Evolutionary conservation across 257 asterid genomes (phyloP), one percentile per base, ranked within the genome.

Genomic region (Schizonepeta tenuifolia): DNA sequence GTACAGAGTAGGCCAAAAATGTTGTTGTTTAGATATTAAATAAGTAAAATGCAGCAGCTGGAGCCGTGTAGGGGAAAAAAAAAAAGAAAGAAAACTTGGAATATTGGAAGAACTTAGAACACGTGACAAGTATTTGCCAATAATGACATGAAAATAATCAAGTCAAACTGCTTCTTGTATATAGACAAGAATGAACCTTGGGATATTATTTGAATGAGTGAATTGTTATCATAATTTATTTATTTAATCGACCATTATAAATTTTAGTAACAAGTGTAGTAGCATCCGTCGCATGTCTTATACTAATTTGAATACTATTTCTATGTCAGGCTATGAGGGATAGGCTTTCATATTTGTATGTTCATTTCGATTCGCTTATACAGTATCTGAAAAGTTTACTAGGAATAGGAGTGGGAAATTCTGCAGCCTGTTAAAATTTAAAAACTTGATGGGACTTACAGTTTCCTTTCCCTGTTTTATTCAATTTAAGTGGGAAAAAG

Each of bases 251-350:
- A 24, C 14, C 46, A 43, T n/a, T 54, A 41, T 41, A 67, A 60
- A 38, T 15, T 61, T 50, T 49, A 72, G 50, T 53, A 53, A 26
- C 13, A 26, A 35, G 22, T 41, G 14, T 46, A 17, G 14, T 46
- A 17, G 22, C 47, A 14, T 63, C 56, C 61, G 47, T 65, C 71
- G 69, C 13, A 20, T 44, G 46, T 22, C 36, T 36, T 62, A 62
- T 46, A n/a, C n/a, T n/a, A 67, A 9, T 76, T 68, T 43, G 50
- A 61, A 67, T 51, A 53, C 33, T 54, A 28, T 56, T 35, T 65
- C 57, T 71, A 22, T 31, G 50, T 22, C 61, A 55, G 56, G 62
- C 55, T 55, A 54, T 18, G 64, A 69, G 61, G 28, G 33, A 17
- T 18, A 63, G 12, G 59, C 47, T 49, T 44, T 56, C 66, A 38